phyloP scores from a whole-genome alignment of 108 stramenopile genomes.

The Pseudonitzschia delicatissima region DNA sequence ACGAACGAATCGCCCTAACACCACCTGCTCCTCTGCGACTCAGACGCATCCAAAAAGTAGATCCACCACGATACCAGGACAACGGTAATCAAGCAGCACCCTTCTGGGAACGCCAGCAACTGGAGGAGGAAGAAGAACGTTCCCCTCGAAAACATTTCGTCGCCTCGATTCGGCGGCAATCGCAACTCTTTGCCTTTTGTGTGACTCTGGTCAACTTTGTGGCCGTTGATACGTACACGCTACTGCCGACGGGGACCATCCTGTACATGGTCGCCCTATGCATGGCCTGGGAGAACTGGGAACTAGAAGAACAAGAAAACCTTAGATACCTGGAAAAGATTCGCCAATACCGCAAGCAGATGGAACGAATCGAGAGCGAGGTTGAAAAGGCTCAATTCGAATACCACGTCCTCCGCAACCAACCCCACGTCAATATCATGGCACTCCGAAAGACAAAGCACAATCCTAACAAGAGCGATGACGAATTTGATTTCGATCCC shows the following conservation, averaged over 20 bases:
- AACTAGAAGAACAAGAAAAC: not conserved
- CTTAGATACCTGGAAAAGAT: not conserved
- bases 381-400: constrained; percentile 18
- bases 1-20: no score
- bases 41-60: not conserved
- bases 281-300: constrained; percentile 19
- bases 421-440: constrained; percentile 7
- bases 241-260: constrained; percentile 21
- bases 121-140: not conserved
- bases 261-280: constrained; percentile 11
- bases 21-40: not conserved
- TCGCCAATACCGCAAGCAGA: not conserved
- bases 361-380: not conserved
- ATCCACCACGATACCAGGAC: not conserved
- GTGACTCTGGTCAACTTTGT: constrained; percentile 11
- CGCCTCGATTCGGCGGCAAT: constrained; percentile 8
- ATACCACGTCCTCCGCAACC: constrained; percentile 19
- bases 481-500: not conserved
- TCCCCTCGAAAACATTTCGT: not conserved
- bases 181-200: constrained; percentile 7
- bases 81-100: not conserved
- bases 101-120: constrained; percentile 16
- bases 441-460: not conserved
- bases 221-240: constrained; percentile 9
- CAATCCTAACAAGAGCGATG: no score